phyloP scores from a whole-genome alignment of 2,329 filamentous ascomycete genomes.

The Verticillium alfalfae region DNA sequence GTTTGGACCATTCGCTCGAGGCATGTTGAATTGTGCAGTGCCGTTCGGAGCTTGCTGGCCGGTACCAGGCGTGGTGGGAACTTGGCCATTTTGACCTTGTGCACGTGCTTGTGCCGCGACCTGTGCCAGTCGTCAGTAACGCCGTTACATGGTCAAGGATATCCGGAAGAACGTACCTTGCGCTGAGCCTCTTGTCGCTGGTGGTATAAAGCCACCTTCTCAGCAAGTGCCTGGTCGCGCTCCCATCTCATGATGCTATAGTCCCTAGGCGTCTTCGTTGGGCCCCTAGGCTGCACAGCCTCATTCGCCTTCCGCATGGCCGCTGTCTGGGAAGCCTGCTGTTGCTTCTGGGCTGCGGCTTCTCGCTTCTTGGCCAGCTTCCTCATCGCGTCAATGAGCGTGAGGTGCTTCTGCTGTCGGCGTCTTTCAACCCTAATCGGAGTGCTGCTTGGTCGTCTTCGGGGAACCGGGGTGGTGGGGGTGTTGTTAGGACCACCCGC shows the following conservation, averaged over 20 bases:
- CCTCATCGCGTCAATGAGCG: conserved; percentile 88
- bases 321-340: conserved; percentile 70
- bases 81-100: conserved; percentile 38
- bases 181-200: conserved; percentile 56
- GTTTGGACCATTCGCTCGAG: conserved; percentile 35
- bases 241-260: conserved; percentile 89
- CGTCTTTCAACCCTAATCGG: conserved; percentile 83
- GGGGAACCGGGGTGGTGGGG: conserved; percentile 44
- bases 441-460: conserved; percentile 62
- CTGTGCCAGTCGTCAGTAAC: conserved; percentile 20
- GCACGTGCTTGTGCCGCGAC: conserved; percentile 38
- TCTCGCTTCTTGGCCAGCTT: conserved; percentile 95
- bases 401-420: conserved; percentile 79
- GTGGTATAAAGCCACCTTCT: conserved; percentile 50
- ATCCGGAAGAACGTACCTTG: conserved; percentile 40
- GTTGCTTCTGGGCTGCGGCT: conserved; percentile 77
- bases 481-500: conserved; percentile 24
- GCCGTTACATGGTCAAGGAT: neutral
- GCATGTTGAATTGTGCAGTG: conserved; percentile 19
- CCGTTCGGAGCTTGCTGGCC: conserved; percentile 19
- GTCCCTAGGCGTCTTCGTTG: conserved; percentile 75
- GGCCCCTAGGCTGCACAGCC: conserved; percentile 32
- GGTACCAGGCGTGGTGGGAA: conserved; percentile 31
- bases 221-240: conserved; percentile 64
- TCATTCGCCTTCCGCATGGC: conserved; percentile 80